Evolutionary conservation across 331 rosid species (phyloP).

Genomic region (Malus hybrid): DNA sequence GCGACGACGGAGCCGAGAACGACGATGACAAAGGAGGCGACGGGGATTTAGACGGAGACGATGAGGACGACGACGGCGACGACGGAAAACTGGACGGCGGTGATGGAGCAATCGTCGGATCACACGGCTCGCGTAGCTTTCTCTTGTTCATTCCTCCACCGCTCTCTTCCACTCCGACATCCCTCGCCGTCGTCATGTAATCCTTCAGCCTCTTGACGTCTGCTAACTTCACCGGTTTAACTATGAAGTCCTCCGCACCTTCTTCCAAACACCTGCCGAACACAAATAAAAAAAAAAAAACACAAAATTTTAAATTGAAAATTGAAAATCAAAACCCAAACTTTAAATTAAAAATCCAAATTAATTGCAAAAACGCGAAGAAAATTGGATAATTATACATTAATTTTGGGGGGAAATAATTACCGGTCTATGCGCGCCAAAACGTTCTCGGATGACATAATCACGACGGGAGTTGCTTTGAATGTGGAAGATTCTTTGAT

Average conservation of each 20-base stretch:
- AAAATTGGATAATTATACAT: not conserved
- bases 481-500: slow-evolving; percentile 82
- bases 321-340: not conserved
- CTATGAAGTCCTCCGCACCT: slow-evolving; percentile 96
- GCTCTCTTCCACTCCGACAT: slow-evolving; percentile 18
- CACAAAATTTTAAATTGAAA: not conserved
- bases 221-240: slow-evolving; percentile 87
- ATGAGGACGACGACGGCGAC: slow-evolving; percentile 19
- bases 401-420: not conserved
- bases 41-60: slow-evolving; percentile 16
- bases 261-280: slow-evolving; percentile 72
- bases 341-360: not conserved
- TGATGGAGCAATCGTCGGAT: slow-evolving; percentile 32
- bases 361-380: too few species aligned
- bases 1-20: slow-evolving; percentile 47
- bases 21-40: slow-evolving; percentile 22
- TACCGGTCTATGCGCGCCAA: slow-evolving; percentile 88
- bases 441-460: slow-evolving; percentile 93
- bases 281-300: not conserved
- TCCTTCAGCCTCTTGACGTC: slow-evolving; percentile 69
- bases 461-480: slow-evolving; percentile 80
- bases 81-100: slow-evolving; percentile 42
- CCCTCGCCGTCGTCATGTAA: slow-evolving; percentile 50
- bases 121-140: slow-evolving; percentile 42
- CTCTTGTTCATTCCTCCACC: slow-evolving; percentile 49